Evolutionary conservation across 805 yeast genomes (phyloP), one percentile per base, ranked within the genome.

Genomic region (Lachancea meyersii): DNA sequence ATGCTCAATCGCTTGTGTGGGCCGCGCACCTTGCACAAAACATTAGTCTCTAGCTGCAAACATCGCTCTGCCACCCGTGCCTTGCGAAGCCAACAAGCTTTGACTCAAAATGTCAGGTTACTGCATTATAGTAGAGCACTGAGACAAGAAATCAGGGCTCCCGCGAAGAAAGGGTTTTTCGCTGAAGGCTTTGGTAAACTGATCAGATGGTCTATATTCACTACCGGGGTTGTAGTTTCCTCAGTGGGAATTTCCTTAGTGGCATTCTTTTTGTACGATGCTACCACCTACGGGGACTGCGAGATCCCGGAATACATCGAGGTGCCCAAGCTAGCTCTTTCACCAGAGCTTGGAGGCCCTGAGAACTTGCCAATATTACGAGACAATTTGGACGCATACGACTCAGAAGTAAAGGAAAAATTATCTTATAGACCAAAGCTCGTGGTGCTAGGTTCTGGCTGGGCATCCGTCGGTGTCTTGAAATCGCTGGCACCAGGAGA

Each of bases 381-480:
- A 30, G 68, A 73, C 27, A 74, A 72, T 46, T 61, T 81, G 42
- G 87, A 80, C 52, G 75, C 76, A 31, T 72, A 68, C 46, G 86
- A 81, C 54, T 60, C 65, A 21, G 69, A 65, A 17, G 70, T 61
- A n/a, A 74, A 72, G 49, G 72, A 70, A 43, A 51, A 60, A n/a
- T 46, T 66, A 8, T 66, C 70, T 45, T 71, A 64, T 47, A 77
- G 71, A 56, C 82, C 82, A 27, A 71, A 72, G 46, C 62, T 80
- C 40, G 84, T 80, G 3, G 68, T 80, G 26, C 64, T 80, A 27
- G 86, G 86, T 14, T 72, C 80, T 30, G 86, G 86, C 35, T 80
- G 86, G 86, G 86, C 83, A 2, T 72, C 83, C 7, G 83, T 77
- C 22, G 77, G 80, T 11, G 53, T 79, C 8, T 65, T 80, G 49